Evolutionary conservation across 805 yeast species (phyloP).

Genomic region (Diddensiella caesifluorescens): DNA sequence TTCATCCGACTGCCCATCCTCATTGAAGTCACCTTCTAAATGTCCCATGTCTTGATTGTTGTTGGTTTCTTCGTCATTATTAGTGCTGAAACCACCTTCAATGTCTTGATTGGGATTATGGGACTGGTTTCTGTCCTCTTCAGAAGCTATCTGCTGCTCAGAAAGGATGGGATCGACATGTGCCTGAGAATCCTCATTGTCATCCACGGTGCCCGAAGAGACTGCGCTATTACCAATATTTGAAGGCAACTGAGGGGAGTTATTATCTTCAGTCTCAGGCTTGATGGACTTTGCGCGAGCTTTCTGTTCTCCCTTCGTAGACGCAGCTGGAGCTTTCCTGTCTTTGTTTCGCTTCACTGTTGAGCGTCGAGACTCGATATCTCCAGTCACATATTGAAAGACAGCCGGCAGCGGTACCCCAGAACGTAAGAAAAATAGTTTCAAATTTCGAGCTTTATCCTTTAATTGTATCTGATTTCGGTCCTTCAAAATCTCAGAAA

Average conservation of each 20-base stretch:
- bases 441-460: conserved; percentile 96
- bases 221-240: too few species aligned
- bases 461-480: conserved; percentile 88
- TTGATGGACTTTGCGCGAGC: too few species aligned
- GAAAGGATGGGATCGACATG: too few species aligned
- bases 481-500: conserved; percentile 77
- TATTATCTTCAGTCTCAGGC: too few species aligned
- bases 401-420: conserved; percentile 76
- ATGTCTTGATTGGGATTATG: conserved; percentile 5
- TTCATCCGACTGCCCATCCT: conserved; percentile 15
- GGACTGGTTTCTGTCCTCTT: background rate
- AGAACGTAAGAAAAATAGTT: conserved; percentile 73
- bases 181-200: too few species aligned
- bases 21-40: background rate
- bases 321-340: conserved; percentile 1
- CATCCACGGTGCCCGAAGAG: too few species aligned
- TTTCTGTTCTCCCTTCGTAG: too few species aligned
- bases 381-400: conserved; percentile 82
- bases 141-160: background rate
- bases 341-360: conserved; percentile 7
- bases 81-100: background rate
- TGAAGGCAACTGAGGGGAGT: too few species aligned
- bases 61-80: background rate
- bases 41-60: background rate
- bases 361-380: conserved; percentile 28